phyloP scores from a whole-genome alignment of 148 eudicot genomes.

The Simmondsia chinensis region DNA sequence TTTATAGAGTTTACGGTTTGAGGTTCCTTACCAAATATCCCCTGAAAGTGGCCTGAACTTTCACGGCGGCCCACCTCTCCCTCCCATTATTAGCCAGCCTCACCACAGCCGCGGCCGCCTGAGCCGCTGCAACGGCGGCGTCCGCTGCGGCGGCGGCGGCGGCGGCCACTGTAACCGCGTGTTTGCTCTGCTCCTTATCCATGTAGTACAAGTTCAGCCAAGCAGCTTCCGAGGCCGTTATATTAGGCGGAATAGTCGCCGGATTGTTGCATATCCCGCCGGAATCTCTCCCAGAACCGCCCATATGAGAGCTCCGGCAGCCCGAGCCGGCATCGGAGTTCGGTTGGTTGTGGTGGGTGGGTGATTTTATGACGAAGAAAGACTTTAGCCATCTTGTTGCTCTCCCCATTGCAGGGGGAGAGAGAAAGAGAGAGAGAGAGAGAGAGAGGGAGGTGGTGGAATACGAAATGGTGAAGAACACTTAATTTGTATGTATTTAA shows the following conservation, averaged over 20 bases:
- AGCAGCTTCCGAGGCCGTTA: slow-evolving; percentile 41
- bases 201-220: slow-evolving; percentile 47
- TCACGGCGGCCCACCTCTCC: slow-evolving; percentile 48
- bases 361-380: slow-evolving; percentile 40
- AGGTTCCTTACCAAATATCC: slow-evolving; percentile 51
- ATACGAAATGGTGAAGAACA: no score
- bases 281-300: slow-evolving; percentile 7
- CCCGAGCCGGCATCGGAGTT: slow-evolving; percentile 20
- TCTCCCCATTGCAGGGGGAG: slow-evolving; percentile 40
- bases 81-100: slow-evolving; percentile 47
- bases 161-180: slow-evolving; percentile 70
- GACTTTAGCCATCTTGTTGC: slow-evolving; percentile 58
- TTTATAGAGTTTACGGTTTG: no score
- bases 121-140: slow-evolving; percentile 79
- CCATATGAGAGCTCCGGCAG: slow-evolving; percentile 12
- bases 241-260: slow-evolving; percentile 33
- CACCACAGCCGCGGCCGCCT: slow-evolving; percentile 71
- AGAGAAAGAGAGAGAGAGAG: background rate
- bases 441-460: background rate
- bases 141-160: slow-evolving; percentile 79
- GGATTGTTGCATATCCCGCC: slow-evolving; percentile 27
- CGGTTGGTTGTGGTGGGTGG: slow-evolving; percentile 1
- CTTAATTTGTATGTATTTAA: no score
- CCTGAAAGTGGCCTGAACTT: slow-evolving; percentile 58
- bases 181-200: slow-evolving; percentile 48